Evolutionary conservation across 1,284 basidiomycete genomes (phyloP).

Genomic region (Exobasidium rhododendri): DNA sequence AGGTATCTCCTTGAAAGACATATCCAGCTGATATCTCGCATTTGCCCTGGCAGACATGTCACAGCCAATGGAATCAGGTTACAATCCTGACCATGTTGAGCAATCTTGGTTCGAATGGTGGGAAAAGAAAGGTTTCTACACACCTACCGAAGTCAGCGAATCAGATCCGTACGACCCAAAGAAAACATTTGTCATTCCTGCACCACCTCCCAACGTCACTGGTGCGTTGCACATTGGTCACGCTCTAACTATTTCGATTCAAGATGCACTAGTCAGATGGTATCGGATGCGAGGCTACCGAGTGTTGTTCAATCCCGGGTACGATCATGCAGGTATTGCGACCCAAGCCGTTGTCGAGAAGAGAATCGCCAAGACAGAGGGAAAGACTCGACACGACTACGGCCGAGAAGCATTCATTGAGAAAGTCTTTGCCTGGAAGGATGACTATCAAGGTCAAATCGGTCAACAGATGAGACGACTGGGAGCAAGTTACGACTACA

Average conservation of each 20-base stretch:
- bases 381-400: slow-evolving; percentile 84
- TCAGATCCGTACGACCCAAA: slow-evolving; percentile 50
- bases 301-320: slow-evolving; percentile 86
- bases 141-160: slow-evolving; percentile 60
- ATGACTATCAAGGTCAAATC: slow-evolving; percentile 89
- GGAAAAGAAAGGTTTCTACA: slow-evolving; percentile 84
- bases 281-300: slow-evolving; percentile 82
- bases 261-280: slow-evolving; percentile 65
- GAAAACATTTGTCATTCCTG: slow-evolving; percentile 75
- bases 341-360: slow-evolving; percentile 98
- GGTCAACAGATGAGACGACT: slow-evolving; percentile 83
- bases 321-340: slow-evolving; percentile 97
- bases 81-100: slow-evolving; percentile 93
- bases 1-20: neutral
- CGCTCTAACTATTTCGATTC: slow-evolving; percentile 85
- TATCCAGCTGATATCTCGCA: no score
- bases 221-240: slow-evolving; percentile 96
- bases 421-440: slow-evolving; percentile 94
- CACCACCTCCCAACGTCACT: slow-evolving; percentile 97
- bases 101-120: slow-evolving; percentile 99
- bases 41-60: slow-evolving; percentile 74
- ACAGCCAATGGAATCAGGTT: slow-evolving; percentile 80
- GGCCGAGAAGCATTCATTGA: slow-evolving; percentile 88
- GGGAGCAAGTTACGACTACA: slow-evolving; percentile 93
- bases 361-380: slow-evolving; percentile 76